Evolutionary conservation across 331 rosid species (phyloP).

Genomic region (Telfairia occidentalis): DNA sequence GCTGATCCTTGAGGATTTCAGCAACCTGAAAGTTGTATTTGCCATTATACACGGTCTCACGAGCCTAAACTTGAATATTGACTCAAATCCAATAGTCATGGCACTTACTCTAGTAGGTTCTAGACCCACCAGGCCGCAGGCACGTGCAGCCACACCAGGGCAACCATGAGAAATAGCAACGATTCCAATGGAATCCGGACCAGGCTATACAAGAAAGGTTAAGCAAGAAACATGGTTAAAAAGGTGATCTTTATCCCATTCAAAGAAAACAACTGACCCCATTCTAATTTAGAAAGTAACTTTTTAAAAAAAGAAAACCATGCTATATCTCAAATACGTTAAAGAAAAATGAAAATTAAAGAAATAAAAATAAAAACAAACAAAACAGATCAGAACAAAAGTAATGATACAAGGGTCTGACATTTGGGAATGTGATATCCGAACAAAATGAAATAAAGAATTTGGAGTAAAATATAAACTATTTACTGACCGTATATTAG

Average conservation of each 20-base stretch:
- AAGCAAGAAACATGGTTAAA: not conserved
- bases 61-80: conserved; percentile 6
- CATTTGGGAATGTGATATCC: conserved; percentile 1
- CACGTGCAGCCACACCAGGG: conserved; percentile 99
- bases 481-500: not conserved
- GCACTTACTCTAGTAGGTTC: conserved; percentile 95
- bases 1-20: conserved; percentile 97
- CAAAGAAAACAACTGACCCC: not conserved
- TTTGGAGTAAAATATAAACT: not conserved
- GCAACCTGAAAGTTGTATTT: conserved; percentile 57
- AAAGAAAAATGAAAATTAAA: not conserved
- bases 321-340: not conserved
- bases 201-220: conserved; percentile 56
- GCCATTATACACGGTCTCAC: conserved; percentile 6
- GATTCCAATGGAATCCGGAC: conserved; percentile 99
- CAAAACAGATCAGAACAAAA: not conserved
- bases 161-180: conserved; percentile 99
- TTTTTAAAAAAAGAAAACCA: not conserved
- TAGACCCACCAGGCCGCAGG: conserved; percentile 99
- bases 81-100: not conserved
- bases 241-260: not conserved
- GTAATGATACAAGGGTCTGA: conserved; percentile 1
- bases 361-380: not conserved
- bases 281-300: not conserved
- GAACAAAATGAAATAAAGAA: not conserved